Percentiles rank a stretch among this genome's conserved stretches.
These are phyloP conservation scores for Diaporthe ampelina DNA, from an alignment of 2,329 filamentous ascomycete genomes.

Conservation along the genomic window DNA sequence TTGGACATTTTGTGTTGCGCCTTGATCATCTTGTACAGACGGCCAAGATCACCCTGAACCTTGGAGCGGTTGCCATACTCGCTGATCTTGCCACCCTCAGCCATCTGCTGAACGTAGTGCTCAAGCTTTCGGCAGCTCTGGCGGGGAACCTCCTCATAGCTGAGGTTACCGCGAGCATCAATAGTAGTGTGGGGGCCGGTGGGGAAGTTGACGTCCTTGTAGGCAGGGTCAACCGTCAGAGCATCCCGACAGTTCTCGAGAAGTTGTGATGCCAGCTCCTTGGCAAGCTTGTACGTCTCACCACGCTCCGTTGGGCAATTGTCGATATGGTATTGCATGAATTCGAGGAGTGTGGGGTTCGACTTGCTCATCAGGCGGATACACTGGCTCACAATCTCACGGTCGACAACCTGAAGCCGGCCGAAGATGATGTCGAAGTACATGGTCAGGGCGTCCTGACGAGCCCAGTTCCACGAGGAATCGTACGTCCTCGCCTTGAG, in stretches of 20 bases:
- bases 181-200: constrained; percentile 95
- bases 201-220: constrained; percentile 94
- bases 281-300: constrained; percentile 98
- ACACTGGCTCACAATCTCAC: constrained; percentile 98
- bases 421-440: constrained; percentile 99
- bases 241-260: constrained; percentile 99
- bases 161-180: constrained; percentile 91
- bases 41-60: constrained; percentile 94
- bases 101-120: constrained; percentile 99
- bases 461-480: constrained; percentile 99
- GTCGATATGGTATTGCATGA: constrained; percentile 99
- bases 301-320: constrained; percentile 97
- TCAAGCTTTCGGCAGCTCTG: constrained; percentile 95
- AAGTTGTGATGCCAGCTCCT: constrained; percentile 91
- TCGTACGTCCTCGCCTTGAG: constrained; percentile 97
- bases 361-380: constrained; percentile 99
- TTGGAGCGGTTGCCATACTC: constrained; percentile 99
- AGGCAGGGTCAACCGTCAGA: constrained; percentile 84
- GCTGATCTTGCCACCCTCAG: constrained; percentile 96
- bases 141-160: constrained; percentile 89
- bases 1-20: constrained; percentile 99
- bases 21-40: constrained; percentile 98
- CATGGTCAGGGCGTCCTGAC: constrained; percentile 97
- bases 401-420: constrained; percentile 90
- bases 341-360: constrained; percentile 94